Conservation (phyloP, 139 green algal species). For the Chlamydomonas applanata region DNA sequence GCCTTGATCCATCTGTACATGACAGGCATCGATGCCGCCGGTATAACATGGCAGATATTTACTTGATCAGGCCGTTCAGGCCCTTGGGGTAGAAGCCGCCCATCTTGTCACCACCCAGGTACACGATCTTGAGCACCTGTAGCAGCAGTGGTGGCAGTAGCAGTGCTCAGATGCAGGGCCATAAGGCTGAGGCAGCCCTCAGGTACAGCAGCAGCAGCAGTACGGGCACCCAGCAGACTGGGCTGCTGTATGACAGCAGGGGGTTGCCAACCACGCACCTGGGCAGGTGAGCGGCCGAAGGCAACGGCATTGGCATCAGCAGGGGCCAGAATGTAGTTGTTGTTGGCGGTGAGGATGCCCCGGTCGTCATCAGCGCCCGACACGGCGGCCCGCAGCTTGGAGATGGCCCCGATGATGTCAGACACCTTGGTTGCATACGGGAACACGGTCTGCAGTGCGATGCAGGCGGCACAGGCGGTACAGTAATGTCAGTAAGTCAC, state of each 20-base stretch:
- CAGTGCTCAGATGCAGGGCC: not conserved
- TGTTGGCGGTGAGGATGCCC: not conserved
- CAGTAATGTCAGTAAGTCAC: no score
- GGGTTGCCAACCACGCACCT: conserved; percentile 2
- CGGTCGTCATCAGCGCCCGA: not conserved
- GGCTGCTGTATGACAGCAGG: no score
- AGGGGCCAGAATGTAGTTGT: conserved; percentile 5
- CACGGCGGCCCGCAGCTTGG: not conserved
- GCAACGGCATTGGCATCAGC: conserved; percentile 21
- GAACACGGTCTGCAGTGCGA: not conserved
- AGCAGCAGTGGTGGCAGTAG: not conserved
- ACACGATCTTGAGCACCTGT: conserved; percentile 43
- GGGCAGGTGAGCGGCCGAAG: conserved; percentile 12
- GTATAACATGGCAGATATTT: no score
- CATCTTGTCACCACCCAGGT: conserved; percentile 20
- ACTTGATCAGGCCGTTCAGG: conserved; percentile 31
- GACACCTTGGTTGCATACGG: not conserved
- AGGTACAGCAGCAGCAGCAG: no score
- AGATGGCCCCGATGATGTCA: not conserved
- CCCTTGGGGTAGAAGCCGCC: conserved; percentile 50
- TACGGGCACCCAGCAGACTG: no score
- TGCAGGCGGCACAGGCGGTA: no score
- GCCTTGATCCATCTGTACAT: no score
- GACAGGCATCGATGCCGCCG: no score
- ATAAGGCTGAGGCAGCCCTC: not conserved